Percentiles rank a stretch among this genome's conserved stretches.
Conservation (phyloP, 1,284 basidiomycete species). For the Anthracocystis panici-leucophaei region DNA sequence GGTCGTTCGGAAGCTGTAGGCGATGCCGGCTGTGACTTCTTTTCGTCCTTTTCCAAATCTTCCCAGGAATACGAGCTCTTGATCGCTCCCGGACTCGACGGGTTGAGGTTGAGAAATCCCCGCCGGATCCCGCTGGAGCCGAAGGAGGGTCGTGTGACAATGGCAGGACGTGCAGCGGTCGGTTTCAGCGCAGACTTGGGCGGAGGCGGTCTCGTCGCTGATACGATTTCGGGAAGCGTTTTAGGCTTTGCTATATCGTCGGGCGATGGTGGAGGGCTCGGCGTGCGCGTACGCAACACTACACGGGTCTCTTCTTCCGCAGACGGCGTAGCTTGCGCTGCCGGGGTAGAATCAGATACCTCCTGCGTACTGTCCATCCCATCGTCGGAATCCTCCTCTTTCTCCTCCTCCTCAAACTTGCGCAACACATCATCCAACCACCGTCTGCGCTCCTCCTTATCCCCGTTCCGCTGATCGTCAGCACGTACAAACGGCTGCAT, state of each 20-base stretch:
- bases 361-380: constrained; percentile 4
- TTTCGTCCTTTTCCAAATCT: constrained; percentile 39
- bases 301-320: constrained; percentile 43
- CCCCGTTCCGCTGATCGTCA: constrained; percentile 5
- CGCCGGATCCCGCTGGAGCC: constrained; percentile 46
- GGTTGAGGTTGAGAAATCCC: constrained; percentile 59
- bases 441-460: constrained; percentile 38
- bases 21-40: not conserved
- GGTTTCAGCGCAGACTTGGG: constrained; percentile 47
- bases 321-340: not conserved
- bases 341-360: not conserved
- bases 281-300: constrained; percentile 39
- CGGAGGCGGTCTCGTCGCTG: constrained; percentile 44
- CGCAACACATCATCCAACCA: constrained; percentile 62
- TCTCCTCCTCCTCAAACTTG: constrained; percentile 58
- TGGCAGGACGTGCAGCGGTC: constrained; percentile 18
- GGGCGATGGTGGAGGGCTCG: constrained; percentile 42
- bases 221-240: constrained; percentile 41
- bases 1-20: constrained; percentile 16
- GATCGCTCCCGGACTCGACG: constrained; percentile 53
- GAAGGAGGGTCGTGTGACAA: constrained; percentile 42
- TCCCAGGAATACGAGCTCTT: constrained; percentile 53
- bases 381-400: constrained; percentile 29
- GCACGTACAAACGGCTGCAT: constrained; percentile 47
- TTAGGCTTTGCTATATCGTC: constrained; percentile 15